These are phyloP conservation scores for Nothophaeocryptopus gaeumannii DNA, from an alignment of 2,329 filamentous ascomycete genomes.

Conservation along the genomic window DNA sequence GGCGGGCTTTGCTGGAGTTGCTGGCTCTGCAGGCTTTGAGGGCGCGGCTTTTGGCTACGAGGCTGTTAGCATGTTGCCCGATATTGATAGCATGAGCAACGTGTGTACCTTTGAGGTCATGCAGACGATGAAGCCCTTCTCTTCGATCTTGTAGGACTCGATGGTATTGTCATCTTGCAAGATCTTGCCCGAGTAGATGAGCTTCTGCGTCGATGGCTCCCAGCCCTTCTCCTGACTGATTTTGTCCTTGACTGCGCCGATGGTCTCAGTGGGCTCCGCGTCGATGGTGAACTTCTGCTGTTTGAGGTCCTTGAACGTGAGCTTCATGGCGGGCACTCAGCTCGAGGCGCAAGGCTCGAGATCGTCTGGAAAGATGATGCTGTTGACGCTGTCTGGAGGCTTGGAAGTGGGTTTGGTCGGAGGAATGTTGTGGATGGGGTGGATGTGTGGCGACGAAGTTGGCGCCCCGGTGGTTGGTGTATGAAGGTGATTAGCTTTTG, in stretches of 20 bases:
- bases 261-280: slow-evolving; percentile 85
- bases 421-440: background rate
- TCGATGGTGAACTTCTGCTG: slow-evolving; percentile 98
- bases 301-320: slow-evolving; percentile 87
- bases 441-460: background rate
- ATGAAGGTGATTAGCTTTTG: background rate
- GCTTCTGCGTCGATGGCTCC: slow-evolving; percentile 85
- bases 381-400: background rate
- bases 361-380: background rate
- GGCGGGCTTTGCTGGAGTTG: slow-evolving; percentile 52
- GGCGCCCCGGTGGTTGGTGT: background rate
- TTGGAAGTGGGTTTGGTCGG: too few species aligned
- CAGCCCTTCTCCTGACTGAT: slow-evolving; percentile 90
- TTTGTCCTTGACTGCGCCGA: slow-evolving; percentile 87
- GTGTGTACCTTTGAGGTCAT: slow-evolving; percentile 84
- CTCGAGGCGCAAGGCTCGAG: background rate
- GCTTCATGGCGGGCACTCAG: slow-evolving; percentile 54
- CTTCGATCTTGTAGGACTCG: slow-evolving; percentile 95
- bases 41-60: slow-evolving; percentile 67
- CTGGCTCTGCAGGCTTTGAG: slow-evolving; percentile 49
- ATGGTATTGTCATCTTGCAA: slow-evolving; percentile 96
- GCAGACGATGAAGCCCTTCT: slow-evolving; percentile 99
- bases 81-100: background rate
- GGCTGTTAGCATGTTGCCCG: slow-evolving; percentile 8
- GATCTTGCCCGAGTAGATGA: slow-evolving; percentile 99